These are phyloP conservation scores for Pterula multifida DNA, from an alignment of 1,284 basidiomycete genomes.

Conservation along the genomic window DNA sequence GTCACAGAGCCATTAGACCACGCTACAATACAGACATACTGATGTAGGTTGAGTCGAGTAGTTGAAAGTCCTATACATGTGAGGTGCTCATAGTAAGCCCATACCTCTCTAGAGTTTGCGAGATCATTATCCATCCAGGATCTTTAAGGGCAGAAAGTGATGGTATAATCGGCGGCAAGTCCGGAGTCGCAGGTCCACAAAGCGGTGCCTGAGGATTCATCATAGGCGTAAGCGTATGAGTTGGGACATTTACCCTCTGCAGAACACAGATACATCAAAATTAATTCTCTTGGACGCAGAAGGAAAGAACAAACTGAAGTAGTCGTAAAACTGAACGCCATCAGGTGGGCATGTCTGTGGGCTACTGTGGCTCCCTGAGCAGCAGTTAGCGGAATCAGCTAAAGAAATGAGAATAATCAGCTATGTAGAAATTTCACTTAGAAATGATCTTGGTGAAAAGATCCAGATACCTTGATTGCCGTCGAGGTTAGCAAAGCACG, in stretches of 20 bases:
- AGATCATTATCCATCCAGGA: not conserved
- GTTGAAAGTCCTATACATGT: no score
- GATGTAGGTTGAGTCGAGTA: no score
- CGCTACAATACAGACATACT: no score
- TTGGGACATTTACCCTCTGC: conserved; percentile 14
- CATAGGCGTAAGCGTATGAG: conserved; percentile 19
- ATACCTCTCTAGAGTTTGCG: no score
- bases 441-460: no score
- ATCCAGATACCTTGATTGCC: conserved; percentile 1
- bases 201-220: conserved; percentile 16
- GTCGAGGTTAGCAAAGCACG: conserved; percentile 25
- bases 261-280: not conserved
- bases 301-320: conserved; percentile 12
- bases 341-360: conserved; percentile 12
- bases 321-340: conserved; percentile 14
- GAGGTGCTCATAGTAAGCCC: no score
- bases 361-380: conserved; percentile 11
- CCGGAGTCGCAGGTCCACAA: conserved; percentile 13
- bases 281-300: not conserved
- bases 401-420: not conserved
- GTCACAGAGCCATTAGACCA: no score
- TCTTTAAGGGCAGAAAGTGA: conserved; percentile 18
- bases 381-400: conserved; percentile 14
- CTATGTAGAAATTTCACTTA: not conserved
- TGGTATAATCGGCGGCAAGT: conserved; percentile 13